Base-by-base conservation (phyloP, 2,329 filamentous ascomycete genomes). In the Ceratocystis harringtonii region DNA sequence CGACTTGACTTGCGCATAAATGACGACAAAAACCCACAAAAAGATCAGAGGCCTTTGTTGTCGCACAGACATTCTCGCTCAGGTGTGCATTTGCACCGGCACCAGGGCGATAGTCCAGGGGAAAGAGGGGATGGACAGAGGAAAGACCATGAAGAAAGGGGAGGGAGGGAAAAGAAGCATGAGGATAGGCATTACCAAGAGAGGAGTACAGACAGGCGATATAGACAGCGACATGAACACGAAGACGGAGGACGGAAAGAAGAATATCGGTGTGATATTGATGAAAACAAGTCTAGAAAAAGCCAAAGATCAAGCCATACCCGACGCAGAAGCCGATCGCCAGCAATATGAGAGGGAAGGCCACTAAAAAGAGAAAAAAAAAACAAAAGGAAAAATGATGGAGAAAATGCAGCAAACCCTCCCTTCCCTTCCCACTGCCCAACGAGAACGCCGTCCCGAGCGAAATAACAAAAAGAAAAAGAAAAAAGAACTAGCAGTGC, bases 391-490 rank as follows among this genome's bases (percentile, higher is more conserved):
- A 12, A 60, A 65, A 36, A 41, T 28, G 28, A 60, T 17, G 15
- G 45, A 25, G 7, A 30, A 55, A 55, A 55, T 28, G 22, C 52
- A 57, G 52, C 30, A 57, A 30, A 57, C 52, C 52, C 52, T 28
- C 52, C 52, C 52, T 25, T 57, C 52, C 52, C 30, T 57, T 57
- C 22, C 52, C 52, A 30, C 28, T 17, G n/a, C 25, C 52, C 12
- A 58, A 64, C 52, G 50, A 58, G 45, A 61, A 61, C 36, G 22
- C 60, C 60, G 19, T 28, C 41, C 41, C 15, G 28, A 61, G 28
- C 61, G 52, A 65, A 48, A 61, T n/a, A 61, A 41, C n/a, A 61
- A 41, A 65, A 3, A 32, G n/a, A 64, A 28, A 60, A 45, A 60
- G 32, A 60, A 22, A 28, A 48, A 36, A 50, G 10, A 65, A 55